Evolutionary conservation across 139 green algal genomes (phyloP), one percentile per base, ranked within the genome.

Genomic region (Volvox reticuliferus): DNA sequence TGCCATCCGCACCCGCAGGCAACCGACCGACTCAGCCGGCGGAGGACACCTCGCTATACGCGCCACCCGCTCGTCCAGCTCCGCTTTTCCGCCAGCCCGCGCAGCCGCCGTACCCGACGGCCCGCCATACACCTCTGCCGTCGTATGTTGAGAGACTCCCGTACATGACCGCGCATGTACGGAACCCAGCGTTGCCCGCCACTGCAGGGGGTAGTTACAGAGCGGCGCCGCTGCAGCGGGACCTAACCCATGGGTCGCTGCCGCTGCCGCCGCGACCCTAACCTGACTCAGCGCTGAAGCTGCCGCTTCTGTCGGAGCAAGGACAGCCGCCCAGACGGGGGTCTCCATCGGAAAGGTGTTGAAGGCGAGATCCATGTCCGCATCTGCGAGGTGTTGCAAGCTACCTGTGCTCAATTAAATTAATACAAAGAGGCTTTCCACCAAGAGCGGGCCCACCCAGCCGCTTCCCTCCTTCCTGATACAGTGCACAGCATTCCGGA

Each of bases 241-340:
- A 32, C 26, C 73, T 33, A 32, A 37, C 73, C 73, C 73, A 32
- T 79, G 73, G 73, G 73, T 79, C 73, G 28, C 14, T n/a, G 28
- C 2, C 9, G 33, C 32, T 63, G 21, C 32, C 33, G 76, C 76
- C 32, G 21, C 5, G 30, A 22, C 33, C 76, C 73, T 2, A 22
- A 32, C 76, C 76, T n/a, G 21, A 19, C 62, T 35, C 32, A 28
- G 33, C 21, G 78, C 78, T 18, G 63, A 5, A 20, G 78, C 17
- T 35, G 36, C 36, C 22, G 78, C 33, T 13, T 16, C 35, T 24
- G 36, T 44, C 21, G 78, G 78, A 16, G 35, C 36, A 0, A 84
- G 78, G 30, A 84, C 78, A 18, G 78, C 78, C 19, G 78, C 78
- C 78, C 78, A 84, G 6, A 84, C 36, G 36, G 35, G 78, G 18